phyloP scores from a whole-genome alignment of 208 protist species.

The Polymyxa betae region DNA sequence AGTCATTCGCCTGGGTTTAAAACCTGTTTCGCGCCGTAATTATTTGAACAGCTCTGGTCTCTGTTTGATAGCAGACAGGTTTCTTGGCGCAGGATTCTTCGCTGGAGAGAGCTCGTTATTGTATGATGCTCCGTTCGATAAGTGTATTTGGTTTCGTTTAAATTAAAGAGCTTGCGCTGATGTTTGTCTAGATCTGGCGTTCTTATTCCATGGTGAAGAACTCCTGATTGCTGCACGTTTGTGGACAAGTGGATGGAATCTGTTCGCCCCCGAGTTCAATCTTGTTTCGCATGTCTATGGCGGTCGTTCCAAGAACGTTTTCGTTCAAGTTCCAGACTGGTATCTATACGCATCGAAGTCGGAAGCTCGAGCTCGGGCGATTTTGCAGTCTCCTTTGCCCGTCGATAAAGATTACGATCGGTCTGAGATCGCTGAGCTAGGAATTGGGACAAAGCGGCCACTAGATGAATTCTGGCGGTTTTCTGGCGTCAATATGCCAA shows the following conservation, averaged over 20 bases:
- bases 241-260: not conserved
- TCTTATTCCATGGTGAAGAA: constrained; percentile 13
- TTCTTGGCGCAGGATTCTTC: constrained; percentile 30
- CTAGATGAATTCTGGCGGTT: not conserved
- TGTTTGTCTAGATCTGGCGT: not conserved
- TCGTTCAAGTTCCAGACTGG: not conserved
- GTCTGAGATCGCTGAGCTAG: not conserved
- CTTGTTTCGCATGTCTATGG: constrained; percentile 1
- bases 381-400: not conserved
- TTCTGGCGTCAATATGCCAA: not conserved
- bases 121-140: constrained; percentile 23
- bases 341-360: not conserved
- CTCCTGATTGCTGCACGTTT: constrained; percentile 29
- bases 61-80: too few relatives aligned
- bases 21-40: too few relatives aligned
- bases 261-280: not conserved
- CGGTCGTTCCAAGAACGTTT: not conserved
- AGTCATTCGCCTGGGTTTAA: not conserved
- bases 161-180: not conserved
- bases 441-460: not conserved
- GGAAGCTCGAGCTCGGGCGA: not conserved
- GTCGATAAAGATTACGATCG: not conserved
- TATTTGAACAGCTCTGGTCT: too few relatives aligned
- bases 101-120: not conserved
- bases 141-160: not conserved